Evolutionary conservation across 2,329 filamentous ascomycete species (phyloP).

Genomic region (Curvularia sp.): DNA sequence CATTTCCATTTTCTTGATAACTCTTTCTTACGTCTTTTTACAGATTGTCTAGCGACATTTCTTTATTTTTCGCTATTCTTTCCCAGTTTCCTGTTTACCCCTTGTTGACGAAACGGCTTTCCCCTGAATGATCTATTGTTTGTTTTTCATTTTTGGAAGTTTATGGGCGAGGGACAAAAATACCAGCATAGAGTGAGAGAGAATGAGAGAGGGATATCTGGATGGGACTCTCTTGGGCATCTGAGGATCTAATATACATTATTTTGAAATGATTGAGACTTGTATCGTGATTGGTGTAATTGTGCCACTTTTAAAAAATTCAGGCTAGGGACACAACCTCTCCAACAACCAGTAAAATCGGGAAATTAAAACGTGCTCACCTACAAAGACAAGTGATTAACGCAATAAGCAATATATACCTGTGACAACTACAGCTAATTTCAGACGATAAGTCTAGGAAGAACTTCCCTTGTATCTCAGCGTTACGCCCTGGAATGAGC

Average conservation of each 20-base stretch:
- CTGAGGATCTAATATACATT: background rate
- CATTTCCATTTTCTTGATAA: slow-evolving; percentile 12
- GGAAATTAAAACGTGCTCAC: no score
- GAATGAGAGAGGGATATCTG: background rate
- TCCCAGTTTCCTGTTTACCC: background rate
- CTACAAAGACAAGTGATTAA: no score
- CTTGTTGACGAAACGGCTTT: background rate
- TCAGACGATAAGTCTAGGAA: no score
- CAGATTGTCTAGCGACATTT: slow-evolving; percentile 16
- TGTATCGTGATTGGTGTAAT: no score
- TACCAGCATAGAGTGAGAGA: background rate
- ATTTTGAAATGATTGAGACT: no score
- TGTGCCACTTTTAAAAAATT: no score
- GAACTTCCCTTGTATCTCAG: no score
- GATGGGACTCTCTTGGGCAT: background rate
- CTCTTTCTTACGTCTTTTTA: slow-evolving; percentile 13
- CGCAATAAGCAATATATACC: no score
- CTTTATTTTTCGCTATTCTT: background rate
- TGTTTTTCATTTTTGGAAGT: background rate
- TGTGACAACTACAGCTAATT: no score
- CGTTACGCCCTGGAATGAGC: no score
- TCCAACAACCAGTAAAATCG: no score
- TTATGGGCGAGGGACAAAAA: background rate
- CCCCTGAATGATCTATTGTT: background rate
- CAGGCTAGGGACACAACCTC: no score